Evolutionary conservation across 495 filamentous ascomycete species (phyloP), one percentile per base, ranked within the genome.

Genomic region (Rusavskia elegans): DNA sequence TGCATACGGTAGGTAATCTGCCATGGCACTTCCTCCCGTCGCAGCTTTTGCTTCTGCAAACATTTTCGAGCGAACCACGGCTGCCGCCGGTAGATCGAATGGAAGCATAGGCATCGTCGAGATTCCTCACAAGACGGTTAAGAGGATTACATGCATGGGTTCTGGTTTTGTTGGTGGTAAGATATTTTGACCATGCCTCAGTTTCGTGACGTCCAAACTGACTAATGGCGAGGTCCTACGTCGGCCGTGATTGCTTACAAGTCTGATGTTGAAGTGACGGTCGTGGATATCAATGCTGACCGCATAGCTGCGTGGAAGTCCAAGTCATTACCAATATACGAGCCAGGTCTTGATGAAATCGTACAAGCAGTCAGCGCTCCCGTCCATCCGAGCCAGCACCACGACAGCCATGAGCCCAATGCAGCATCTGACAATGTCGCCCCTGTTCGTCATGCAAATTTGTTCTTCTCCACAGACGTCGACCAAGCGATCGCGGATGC

Each of bases 381-480:
- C 16, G 64, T 68, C 30, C 61, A 61, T 23, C 37, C 53, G n/a
- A 51, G 41, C 4, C 23, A 40, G 38, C 32, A 55, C 11, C 44
- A 55, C 16, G 29, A 35, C 20, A 21, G 14, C 13, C 25, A 30
- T 29, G 54, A 23, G 19, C 27, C 16, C 13, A 41, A 42, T 30
- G 50, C 35, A n/a, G 13, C 27, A 21, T 27, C n/a, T 50, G 8
- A 37, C 23, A 9, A 23, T 29, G 23, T 23, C 44, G 17, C 19
- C 13, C 14, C 14, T 11, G 20, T 27, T 58, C 20, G 37, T 36
- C 36, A 50, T 7, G 59, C 59, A 32, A 90, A 86, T 61, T 65
- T 93, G 20, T 73, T 82, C 57, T 93, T 93, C 66, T 81, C 84
- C 4, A 81, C 75, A 25, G 71, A 84, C 38, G 69, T 85, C 3